Evolutionary conservation across 371 early-diverging fungal genomes (phyloP), one percentile per base, ranked within the genome.

Genomic region (Chytridium lagenaria): DNA sequence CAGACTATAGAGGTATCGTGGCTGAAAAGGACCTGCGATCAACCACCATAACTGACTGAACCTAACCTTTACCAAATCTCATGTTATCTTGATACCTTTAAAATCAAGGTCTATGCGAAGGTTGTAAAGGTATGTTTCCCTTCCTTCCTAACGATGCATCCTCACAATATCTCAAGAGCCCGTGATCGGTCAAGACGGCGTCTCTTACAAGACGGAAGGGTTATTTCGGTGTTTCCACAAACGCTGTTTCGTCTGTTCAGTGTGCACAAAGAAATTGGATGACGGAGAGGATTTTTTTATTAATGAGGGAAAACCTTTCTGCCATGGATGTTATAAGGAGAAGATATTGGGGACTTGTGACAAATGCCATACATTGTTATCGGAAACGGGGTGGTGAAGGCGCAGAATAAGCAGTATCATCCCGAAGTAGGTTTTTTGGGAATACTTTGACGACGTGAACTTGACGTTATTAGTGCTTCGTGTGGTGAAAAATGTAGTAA

Each of bases 251-350:
- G 40, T 40, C 66, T 66, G 66, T 44, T 38, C 38, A n/a, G 66
- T 40, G 10, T 66, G 66, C 44, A 66, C 40, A 2, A 38, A 37
- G 28, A 38, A 66, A 16, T 28, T 66, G 40, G 49, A 66, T 38
- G 66, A 66, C 22, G 66, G 66, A 66, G 66, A 66, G 28, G 66
- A 66, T 3, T 66, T 66, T 28, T 66, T 66, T 28, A 66, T 66
- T 16, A 66, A 66, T 28, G 66, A 66, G 3, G 66, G 66, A 3
- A 66, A 66, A 30, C 66, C 66, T 2, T 66, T 66, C 28, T 66
- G 66, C 28, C 66, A 66, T 44, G 38, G 22, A 2, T 66, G 66
- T 44, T 66, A 66, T 28, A 30, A 40, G 28, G 66, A 66, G 28
- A 66, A 66, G 49, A 44, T 66, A 2, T 30, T 66, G 2, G 66